Percentiles rank a stretch among this genome's conserved stretches.
Evolutionary conservation across 495 filamentous ascomycete genomes (phyloP).

Genomic region (Aspergillus nanangensis): DNA sequence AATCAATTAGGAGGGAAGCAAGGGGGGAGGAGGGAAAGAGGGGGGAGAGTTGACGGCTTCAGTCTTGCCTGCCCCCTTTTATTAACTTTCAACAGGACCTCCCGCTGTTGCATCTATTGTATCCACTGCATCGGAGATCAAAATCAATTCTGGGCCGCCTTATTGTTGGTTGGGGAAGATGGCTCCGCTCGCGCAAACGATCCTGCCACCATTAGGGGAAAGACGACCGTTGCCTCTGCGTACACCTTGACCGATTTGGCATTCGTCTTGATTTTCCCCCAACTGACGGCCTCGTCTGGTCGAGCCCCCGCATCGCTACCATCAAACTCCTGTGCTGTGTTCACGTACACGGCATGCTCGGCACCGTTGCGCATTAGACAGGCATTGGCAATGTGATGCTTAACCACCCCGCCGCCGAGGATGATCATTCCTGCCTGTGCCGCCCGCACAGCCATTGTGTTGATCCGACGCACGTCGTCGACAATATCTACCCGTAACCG

Average conservation of each 20-base stretch:
- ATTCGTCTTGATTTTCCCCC: slow-evolving; percentile 93
- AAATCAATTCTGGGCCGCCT: background rate
- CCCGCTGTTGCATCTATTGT: too few relatives aligned
- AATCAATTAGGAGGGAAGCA: too few relatives aligned
- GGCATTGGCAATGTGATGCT: slow-evolving; percentile 97
- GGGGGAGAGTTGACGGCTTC: too few relatives aligned
- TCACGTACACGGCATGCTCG: slow-evolving; percentile 93
- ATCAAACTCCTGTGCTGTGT: slow-evolving; percentile 95
- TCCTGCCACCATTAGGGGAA: slow-evolving; percentile 91
- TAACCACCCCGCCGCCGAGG: slow-evolving; percentile 85
- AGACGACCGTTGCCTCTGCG: slow-evolving; percentile 85
- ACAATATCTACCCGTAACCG: slow-evolving; percentile 83
- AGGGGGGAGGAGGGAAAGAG: too few relatives aligned
- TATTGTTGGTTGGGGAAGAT: too few relatives aligned
- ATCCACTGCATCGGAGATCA: too few relatives aligned
- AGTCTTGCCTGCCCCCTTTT: too few relatives aligned
- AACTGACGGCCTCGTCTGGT: slow-evolving; percentile 94
- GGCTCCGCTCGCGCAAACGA: slow-evolving; percentile 70
- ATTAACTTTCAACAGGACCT: too few relatives aligned
- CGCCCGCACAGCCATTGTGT: slow-evolving; percentile 80
- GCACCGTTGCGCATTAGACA: slow-evolving; percentile 96
- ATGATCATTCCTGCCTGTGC: slow-evolving; percentile 89
- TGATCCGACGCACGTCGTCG: slow-evolving; percentile 82
- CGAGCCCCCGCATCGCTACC: slow-evolving; percentile 94
- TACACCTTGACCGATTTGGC: slow-evolving; percentile 91